Evolutionary conservation across 2,329 filamentous ascomycete species (phyloP), one percentile per base, ranked within the genome.

Genomic region (Teratosphaeria gauchensis): DNA sequence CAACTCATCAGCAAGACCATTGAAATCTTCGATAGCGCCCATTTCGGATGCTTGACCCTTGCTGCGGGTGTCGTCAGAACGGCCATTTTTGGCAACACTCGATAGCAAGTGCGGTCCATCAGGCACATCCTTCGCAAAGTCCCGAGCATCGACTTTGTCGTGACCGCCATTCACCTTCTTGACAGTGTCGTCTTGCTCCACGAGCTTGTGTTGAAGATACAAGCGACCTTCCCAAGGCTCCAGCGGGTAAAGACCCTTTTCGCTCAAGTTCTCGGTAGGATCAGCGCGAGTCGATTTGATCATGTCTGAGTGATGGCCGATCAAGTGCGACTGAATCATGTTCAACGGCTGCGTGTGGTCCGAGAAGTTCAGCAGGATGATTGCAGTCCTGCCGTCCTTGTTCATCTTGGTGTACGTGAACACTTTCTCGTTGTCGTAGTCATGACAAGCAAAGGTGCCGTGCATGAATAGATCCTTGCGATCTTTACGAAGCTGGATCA

Each of bases 401-500:
- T 65, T 65, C 42, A 48, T 48, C 64, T 76, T 76, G 57, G 65
- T 65, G 55, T 74, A 75, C 9, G 80, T 77, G 65, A 88, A 87
- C 0, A 83, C 72, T 30, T 79, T 71, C 59, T 74, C 67, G 33
- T 83, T 79, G 3, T 83, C 75, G 0, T 75, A 70, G 0, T 82
- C 79, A 1, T 87, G 69, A 28, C 81, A 64, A 55, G 78, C 76
- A 61, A 88, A 89, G 57, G 82, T 75, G 0, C 87, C 87, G 64
- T 89, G 88, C 3, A 89, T 81, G 59, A 90, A 84, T 1, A 88
- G 68, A 61, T 88, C 81, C 52, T 78, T 78, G 65, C 83, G 76
- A 53, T 79, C 71, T 67, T 88, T 88, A 61, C 88, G 80, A 56
- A 84, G 67, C 30, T 73, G 56, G 28, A 70, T 35, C 57, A 86